Percentiles rank a stretch among this genome's conserved stretches.
Conservation (phyloP, 139 green algal genomes). For the Micromonas pusilla region DNA sequence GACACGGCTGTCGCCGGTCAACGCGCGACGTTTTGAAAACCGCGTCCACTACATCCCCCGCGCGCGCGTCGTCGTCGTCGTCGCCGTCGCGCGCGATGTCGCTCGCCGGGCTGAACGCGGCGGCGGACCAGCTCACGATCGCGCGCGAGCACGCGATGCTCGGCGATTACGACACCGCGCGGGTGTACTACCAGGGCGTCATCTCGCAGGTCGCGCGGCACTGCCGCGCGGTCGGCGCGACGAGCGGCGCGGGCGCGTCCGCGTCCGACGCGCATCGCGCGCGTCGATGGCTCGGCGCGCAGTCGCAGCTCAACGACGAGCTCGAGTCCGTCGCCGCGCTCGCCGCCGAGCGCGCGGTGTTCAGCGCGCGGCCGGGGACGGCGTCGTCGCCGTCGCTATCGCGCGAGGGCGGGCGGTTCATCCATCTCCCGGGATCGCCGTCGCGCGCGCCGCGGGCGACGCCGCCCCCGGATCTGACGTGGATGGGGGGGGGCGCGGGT, state of each 20-base stretch:
- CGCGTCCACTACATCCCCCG: too few relatives aligned
- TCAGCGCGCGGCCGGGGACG: slow-evolving; percentile 32
- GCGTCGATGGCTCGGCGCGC: slow-evolving; percentile 44
- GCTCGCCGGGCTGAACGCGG: slow-evolving; percentile 27
- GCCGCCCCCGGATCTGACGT: background rate
- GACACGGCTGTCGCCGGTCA: too few relatives aligned
- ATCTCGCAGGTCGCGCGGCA: slow-evolving; percentile 43
- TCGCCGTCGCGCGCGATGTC: slow-evolving; percentile 11
- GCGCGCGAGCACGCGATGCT: slow-evolving; percentile 54
- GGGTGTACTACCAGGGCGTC: slow-evolving; percentile 56
- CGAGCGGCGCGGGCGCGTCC: slow-evolving; percentile 33
- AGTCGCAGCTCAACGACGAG: slow-evolving; percentile 47
- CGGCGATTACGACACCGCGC: slow-evolving; percentile 49
- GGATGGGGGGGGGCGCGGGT: background rate
- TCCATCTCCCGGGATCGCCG: background rate
- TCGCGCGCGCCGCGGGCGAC: too few relatives aligned
- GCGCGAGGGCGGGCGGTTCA: background rate
- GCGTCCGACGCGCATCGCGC: slow-evolving; percentile 36
- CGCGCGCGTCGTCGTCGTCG: background rate
- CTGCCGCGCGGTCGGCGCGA: too few relatives aligned
- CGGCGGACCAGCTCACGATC: slow-evolving; percentile 44
- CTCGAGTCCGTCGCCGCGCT: slow-evolving; percentile 41
- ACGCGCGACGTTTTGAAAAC: too few relatives aligned
- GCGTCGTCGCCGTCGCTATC: too few relatives aligned
- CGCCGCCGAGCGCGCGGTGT: slow-evolving; percentile 34